Evolutionary conservation across 176 grass and related monocot genomes (phyloP).

Genomic region (Panicum miliaceum): DNA sequence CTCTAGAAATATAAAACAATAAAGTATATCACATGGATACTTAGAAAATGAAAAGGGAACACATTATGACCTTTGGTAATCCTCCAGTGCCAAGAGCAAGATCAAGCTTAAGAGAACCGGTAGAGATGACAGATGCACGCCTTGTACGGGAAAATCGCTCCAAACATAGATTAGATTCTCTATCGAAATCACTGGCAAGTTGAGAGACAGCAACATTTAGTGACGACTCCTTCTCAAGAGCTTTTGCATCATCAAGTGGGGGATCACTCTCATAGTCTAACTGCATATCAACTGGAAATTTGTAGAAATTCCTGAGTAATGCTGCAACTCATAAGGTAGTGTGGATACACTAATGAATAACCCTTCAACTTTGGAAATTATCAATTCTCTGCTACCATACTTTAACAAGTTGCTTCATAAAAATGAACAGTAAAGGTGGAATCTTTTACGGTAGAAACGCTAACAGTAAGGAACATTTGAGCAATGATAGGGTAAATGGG

Average conservation of each 20-base stretch:
- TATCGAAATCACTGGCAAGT: conserved; percentile 89
- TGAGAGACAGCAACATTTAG: conserved; percentile 76
- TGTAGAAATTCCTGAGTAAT: conserved; percentile 47
- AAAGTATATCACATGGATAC: conserved; percentile 9
- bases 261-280: conserved; percentile 76
- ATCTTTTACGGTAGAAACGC: neutral
- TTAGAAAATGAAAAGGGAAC: conserved; percentile 34
- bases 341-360: neutral
- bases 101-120: conserved; percentile 93
- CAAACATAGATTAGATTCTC: conserved; percentile 81
- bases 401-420: conserved; percentile 9
- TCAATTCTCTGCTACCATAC: neutral
- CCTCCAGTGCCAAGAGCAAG: conserved; percentile 86
- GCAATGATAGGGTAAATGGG: neutral
- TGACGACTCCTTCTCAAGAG: conserved; percentile 49
- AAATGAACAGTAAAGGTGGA: neutral
- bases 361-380: neutral
- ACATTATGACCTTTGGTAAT: conserved; percentile 79
- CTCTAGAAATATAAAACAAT: neutral
- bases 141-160: conserved; percentile 63
- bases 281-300: conserved; percentile 76
- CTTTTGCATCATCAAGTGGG: conserved; percentile 52
- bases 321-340: conserved; percentile 9
- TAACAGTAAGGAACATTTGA: neutral
- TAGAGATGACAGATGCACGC: conserved; percentile 62